A percentile compares a stretch with the other conserved stretches of the same genome.
Conservation (phyloP, 257 asterid genomes). For the Paraleonurus japonicus region DNA sequence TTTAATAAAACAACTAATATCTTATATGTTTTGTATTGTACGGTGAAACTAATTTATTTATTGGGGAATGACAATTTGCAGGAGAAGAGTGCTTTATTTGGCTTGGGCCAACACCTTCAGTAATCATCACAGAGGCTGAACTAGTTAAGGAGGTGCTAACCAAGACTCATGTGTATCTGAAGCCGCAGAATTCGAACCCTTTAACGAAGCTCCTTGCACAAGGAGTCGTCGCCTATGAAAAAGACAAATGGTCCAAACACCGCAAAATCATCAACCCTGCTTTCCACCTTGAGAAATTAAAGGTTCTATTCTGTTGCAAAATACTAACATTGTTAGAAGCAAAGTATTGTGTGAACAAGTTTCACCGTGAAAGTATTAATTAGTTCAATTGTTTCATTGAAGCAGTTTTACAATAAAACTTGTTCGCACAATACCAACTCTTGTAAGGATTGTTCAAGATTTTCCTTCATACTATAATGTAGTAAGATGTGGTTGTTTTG, state of each 20-base stretch:
- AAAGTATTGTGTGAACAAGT: too few species aligned
- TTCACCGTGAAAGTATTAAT: too few species aligned
- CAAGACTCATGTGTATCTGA: conserved; percentile 33
- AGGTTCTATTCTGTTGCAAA: conserved; percentile 21
- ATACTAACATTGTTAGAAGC: too few species aligned
- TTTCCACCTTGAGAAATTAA: conserved; percentile 29
- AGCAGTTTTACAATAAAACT: too few species aligned
- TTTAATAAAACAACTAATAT: too few species aligned
- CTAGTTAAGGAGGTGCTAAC: conserved; percentile 41
- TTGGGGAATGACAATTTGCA: conserved; percentile 20
- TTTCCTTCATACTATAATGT: too few species aligned
- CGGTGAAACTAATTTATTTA: too few species aligned
- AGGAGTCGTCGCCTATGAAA: conserved; percentile 20
- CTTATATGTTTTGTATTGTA: too few species aligned
- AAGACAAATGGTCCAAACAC: conserved; percentile 55
- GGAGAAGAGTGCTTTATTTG: conserved; percentile 45
- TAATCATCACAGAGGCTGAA: conserved; percentile 42
- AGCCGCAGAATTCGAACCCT: conserved; percentile 25
- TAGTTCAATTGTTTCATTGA: too few species aligned
- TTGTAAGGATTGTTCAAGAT: too few species aligned
- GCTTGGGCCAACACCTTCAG: conserved; percentile 57
- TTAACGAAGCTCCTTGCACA: conserved; percentile 8
- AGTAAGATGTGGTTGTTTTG: too few species aligned
- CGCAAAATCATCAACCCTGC: conserved; percentile 48
- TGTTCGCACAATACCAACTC: too few species aligned